Base-by-base conservation (phyloP, 129 eudicot species). In the Pittosporum tobira region DNA sequence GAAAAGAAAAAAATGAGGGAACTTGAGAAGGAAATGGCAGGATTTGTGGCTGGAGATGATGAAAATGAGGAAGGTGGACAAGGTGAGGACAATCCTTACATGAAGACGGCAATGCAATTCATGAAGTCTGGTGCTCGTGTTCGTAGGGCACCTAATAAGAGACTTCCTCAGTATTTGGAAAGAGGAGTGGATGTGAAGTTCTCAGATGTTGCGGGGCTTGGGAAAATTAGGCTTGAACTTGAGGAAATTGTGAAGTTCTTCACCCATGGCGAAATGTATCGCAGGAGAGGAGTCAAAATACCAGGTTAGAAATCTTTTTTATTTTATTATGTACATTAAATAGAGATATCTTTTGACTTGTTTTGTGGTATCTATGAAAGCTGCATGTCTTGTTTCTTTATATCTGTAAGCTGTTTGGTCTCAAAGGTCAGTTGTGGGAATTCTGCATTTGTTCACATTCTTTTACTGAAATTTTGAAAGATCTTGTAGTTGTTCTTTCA, bases 81-180 rank as follows among this genome's bases (percentile, higher is more conserved):
- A 6, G 88, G 79, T 34, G 94, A 83, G 37, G 72, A 86, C 16
- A 76, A 91, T 50, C 79, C 86, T 26, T 78, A 86, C 54, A 80
- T 78, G 89, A 80, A 85, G 73, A 78, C 71, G 94, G 98, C 98
- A 24, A 63, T 57, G 57, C 80, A 91, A 51, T 91, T 91, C 67
- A 91, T 86, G 95, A 86, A 67, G 72, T 86, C 95, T 57, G 98
- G 98, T 63, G 98, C 98, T 38, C 88, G 94, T 63, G 97, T 90
- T 66, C 83, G 94, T 12, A 70, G 84, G 34, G 89, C 84, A 6
- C 75, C 64, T 4, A 64, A 25, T 21, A 51, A 67, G 43, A 78
- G 67, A 38, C 79, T 78, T 66, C 84, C 95, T 12, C 89, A 86
- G 65, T 91, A 79, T 59, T 38, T 80, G 60, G 98, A 91, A 65